These are phyloP conservation scores for Colletotrichum horii DNA, from an alignment of 2,329 filamentous ascomycete species.

Conservation along the genomic window DNA sequence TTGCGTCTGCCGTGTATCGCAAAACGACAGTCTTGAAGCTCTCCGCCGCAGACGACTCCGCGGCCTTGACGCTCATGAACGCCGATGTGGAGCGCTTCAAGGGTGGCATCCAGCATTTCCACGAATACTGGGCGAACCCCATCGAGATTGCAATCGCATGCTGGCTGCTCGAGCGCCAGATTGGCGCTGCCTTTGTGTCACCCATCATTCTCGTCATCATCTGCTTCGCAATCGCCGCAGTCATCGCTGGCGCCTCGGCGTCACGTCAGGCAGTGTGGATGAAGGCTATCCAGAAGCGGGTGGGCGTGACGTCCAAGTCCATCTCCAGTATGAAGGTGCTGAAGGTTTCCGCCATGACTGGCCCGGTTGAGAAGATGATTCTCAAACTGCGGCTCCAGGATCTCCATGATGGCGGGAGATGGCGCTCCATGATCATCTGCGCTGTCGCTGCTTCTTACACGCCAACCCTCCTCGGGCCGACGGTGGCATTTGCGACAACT, in stretches of 20 bases:
- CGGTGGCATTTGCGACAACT: slow-evolving; percentile 36
- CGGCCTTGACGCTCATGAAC: slow-evolving; percentile 52
- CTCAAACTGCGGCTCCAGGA: slow-evolving; percentile 39
- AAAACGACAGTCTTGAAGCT: slow-evolving; percentile 37
- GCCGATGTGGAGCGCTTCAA: slow-evolving; percentile 50
- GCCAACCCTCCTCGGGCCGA: slow-evolving; percentile 39
- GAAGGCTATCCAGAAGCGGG: slow-evolving; percentile 25
- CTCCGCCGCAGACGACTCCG: slow-evolving; percentile 39
- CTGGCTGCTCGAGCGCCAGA: slow-evolving; percentile 49
- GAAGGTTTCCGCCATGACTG: slow-evolving; percentile 41
- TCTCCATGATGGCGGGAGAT: slow-evolving; percentile 31
- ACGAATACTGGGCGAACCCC: slow-evolving; percentile 45
- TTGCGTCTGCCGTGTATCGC: slow-evolving; percentile 36
- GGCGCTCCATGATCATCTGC: slow-evolving; percentile 26
- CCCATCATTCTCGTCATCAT: neutral
- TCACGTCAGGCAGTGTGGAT: slow-evolving; percentile 27
- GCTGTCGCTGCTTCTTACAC: slow-evolving; percentile 34
- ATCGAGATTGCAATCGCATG: slow-evolving; percentile 49
- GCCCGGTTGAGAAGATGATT: slow-evolving; percentile 31
- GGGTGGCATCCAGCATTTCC: slow-evolving; percentile 36
- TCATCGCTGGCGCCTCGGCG: neutral
- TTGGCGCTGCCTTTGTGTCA: slow-evolving; percentile 5
- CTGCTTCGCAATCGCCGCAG: neutral
- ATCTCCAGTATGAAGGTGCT: slow-evolving; percentile 43
- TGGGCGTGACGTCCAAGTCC: slow-evolving; percentile 28